Evolutionary conservation across 179 eudicot genomes (phyloP), one percentile per base, ranked within the genome.

Genomic region (Spergularia azorica): DNA sequence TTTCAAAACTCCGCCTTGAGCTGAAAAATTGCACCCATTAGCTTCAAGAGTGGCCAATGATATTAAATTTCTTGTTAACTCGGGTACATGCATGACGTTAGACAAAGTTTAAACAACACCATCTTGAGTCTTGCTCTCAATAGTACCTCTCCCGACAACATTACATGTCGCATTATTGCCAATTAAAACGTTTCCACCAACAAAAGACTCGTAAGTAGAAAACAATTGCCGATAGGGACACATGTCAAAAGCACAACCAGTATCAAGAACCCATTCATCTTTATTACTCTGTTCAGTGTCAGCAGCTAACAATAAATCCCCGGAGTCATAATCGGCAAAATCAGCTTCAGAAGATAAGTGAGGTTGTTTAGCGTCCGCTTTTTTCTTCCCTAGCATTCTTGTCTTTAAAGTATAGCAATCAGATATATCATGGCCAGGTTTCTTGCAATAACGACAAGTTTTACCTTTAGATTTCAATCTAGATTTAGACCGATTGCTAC

Each of bases 1-100:
- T n/a, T 16, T 16, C 11, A 46, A 50, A 69, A 69, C 58, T 69
- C 57, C 54, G 50, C 54, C 55, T 67, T 67, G 15, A 70, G 63
- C 43, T 13, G 39, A n/a, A 41, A 32, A 16, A 54, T 50, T 51
- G 48, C 14, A 70, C 16, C 46, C 54, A 32, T 15, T 17, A 46
- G 68, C 43, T 64, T 38, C 38, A 36, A 6, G 65, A 9, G 36
- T 5, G 32, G 11, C 12, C 12, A n/a, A 63, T 9, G 50, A 13
- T 26, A 41, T 41, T 6, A 46, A 64, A 64, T 10, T 2, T 64
- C 32, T 46, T 11, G 39, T 17, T 17, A 38, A 41, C 6, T 64
- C 68, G 11, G 39, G 50, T 32, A 64, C 50, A 48, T 50, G 38
- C 9, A 0, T 9, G 12, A 48, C 26, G 15, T 14, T 38, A 9